phyloP scores from a whole-genome alignment of 306 rosid genomes.

The Elaeagnus macrophylla region DNA sequence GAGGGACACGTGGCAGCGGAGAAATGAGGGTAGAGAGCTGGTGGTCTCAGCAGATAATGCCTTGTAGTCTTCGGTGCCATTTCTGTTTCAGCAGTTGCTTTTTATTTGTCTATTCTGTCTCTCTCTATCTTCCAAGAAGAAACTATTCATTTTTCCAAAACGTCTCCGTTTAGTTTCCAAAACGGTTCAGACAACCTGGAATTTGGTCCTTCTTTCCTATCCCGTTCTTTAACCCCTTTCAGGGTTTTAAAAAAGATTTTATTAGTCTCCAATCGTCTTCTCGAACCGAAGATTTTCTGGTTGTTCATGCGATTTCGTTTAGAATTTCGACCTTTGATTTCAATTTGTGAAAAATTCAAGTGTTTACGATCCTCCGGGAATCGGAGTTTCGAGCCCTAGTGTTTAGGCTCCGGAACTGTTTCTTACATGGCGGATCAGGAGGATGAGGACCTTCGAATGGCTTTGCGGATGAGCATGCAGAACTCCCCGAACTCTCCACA shows the following conservation, averaged over 20 bases:
- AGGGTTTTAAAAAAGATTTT: too few relatives aligned
- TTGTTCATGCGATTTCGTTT: too few relatives aligned
- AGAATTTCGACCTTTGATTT: too few relatives aligned
- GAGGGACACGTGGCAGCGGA: conserved; percentile 37
- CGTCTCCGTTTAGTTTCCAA: too few relatives aligned
- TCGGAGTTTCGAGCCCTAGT: conserved; percentile 24
- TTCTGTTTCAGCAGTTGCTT: conserved; percentile 20
- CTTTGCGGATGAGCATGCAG: conserved; percentile 91
- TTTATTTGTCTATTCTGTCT: too few relatives aligned
- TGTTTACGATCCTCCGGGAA: not conserved
- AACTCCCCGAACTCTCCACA: conserved; percentile 33
- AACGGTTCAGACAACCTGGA: too few relatives aligned
- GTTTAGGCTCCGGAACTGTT: conserved; percentile 30
- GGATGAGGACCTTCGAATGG: conserved; percentile 79
- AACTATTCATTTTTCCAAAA: too few relatives aligned
- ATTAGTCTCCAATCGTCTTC: too few relatives aligned
- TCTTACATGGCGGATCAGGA: conserved; percentile 79
- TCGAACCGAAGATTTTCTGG: too few relatives aligned
- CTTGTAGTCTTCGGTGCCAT: conserved; percentile 19
- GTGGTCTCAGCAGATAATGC: conserved; percentile 40
- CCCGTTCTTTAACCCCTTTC: too few relatives aligned
- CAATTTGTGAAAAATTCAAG: not conserved
- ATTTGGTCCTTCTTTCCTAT: too few relatives aligned
- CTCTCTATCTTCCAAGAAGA: too few relatives aligned
- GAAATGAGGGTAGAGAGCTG: conserved; percentile 15